phyloP scores from a whole-genome alignment of 1,284 basidiomycete species.

The Pisolithus thermaeus region DNA sequence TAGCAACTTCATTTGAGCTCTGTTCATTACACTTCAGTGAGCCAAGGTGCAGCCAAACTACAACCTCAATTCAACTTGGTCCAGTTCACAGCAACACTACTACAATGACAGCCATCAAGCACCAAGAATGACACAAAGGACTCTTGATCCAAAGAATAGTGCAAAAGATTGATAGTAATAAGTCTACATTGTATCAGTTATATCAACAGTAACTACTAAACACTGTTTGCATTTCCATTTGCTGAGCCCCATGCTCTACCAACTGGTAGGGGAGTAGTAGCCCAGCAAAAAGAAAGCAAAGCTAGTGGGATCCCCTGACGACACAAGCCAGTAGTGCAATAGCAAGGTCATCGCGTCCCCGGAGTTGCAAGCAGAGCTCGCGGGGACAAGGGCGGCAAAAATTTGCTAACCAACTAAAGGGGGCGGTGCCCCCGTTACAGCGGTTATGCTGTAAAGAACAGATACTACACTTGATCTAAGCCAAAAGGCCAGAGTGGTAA shows the following conservation, averaged over 20 bases:
- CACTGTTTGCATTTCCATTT: not conserved
- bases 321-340: conserved; percentile 6
- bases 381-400: conserved; percentile 7
- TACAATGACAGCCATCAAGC: too few species aligned
- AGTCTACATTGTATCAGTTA: too few species aligned
- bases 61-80: too few species aligned
- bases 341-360: conserved; percentile 3
- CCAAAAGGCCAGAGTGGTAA: conserved; percentile 91
- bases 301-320: conserved; percentile 5
- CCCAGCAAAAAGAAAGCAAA: not conserved
- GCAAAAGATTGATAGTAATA: too few species aligned
- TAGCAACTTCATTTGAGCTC: too few species aligned
- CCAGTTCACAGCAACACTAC: too few species aligned
- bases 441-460: conserved; percentile 68
- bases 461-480: conserved; percentile 95
- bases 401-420: conserved; percentile 2
- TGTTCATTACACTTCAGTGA: too few species aligned
- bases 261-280: not conserved
- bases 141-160: too few species aligned
- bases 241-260: not conserved
- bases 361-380: conserved; percentile 9
- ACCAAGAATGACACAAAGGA: too few species aligned
- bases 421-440: conserved; percentile 43
- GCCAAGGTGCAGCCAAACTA: too few species aligned
- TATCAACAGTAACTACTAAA: too few species aligned